phyloP scores from a whole-genome alignment of 306 rosid species.

The Herpetospermum pedunculosum region DNA sequence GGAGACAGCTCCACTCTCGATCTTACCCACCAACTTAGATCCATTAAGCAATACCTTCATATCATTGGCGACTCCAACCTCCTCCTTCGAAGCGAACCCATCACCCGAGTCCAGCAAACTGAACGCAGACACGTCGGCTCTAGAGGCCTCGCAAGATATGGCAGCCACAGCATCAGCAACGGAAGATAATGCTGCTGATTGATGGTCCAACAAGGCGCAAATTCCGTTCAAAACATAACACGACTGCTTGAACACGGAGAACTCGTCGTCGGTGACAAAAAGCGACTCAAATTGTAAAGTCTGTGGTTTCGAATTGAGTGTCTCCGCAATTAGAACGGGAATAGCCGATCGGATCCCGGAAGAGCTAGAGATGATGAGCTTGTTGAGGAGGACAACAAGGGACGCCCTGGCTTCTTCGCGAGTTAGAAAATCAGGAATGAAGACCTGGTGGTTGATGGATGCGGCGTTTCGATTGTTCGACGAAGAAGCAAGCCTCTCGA shows the following conservation, averaged over 20 bases:
- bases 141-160: conserved; percentile 68
- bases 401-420: conserved; percentile 35
- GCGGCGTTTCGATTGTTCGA: conserved; percentile 3
- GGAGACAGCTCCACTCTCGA: conserved; percentile 17
- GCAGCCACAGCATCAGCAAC: conserved; percentile 52
- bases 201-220: conserved; percentile 48
- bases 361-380: conserved; percentile 35
- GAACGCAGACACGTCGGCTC: conserved; percentile 49
- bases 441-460: conserved; percentile 17
- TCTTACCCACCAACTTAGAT: conserved; percentile 70
- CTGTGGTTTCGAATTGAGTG: conserved; percentile 21
- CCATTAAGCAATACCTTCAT: conserved; percentile 69
- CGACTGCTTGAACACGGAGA: conserved; percentile 16
- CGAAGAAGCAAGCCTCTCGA: conserved; percentile 32
- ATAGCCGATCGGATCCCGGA: conserved; percentile 20
- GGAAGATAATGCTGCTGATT: conserved; percentile 32
- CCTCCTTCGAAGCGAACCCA: conserved; percentile 54
- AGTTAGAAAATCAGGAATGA: conserved; percentile 29
- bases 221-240: conserved; percentile 29
- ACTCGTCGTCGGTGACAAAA: conserved; percentile 42
- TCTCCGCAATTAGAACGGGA: conserved; percentile 31
- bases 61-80: conserved; percentile 58
- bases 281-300: conserved; percentile 14
- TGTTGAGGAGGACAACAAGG: conserved; percentile 50
- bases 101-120: conserved; percentile 68